A percentile compares a stretch with the other conserved stretches of the same genome.
Evolutionary conservation across 257 asterid genomes (phyloP).

Genomic region (Lycium ferocissimum): DNA sequence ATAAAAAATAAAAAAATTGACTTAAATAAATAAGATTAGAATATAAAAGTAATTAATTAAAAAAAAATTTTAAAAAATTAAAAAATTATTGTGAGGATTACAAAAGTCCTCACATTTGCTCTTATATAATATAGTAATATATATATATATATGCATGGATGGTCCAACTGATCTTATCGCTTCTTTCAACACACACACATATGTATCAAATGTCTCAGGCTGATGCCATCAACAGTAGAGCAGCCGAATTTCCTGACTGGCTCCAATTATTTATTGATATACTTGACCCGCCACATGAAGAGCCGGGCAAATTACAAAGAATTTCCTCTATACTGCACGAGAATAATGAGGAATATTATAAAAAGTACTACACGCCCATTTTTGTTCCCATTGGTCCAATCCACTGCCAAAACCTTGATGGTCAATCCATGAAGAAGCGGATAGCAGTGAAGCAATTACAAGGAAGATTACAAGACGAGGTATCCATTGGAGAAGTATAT

Average conservation of each 20-base stretch:
- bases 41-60: no score
- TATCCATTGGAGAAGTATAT: neutral
- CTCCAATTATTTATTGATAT: neutral
- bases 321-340: neutral
- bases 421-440: neutral
- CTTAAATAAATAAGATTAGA: no score
- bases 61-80: no score
- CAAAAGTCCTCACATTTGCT: no score
- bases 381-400: neutral
- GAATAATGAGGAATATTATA: rapidly evolving
- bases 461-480: neutral
- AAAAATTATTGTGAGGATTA: no score
- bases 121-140: no score
- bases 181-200: neutral
- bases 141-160: neutral
- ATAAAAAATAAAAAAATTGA: no score
- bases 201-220: neutral
- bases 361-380: neutral
- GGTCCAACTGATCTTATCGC: neutral
- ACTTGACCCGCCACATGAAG: neutral
- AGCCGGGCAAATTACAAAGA: neutral
- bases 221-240: neutral
- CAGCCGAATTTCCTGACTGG: neutral
- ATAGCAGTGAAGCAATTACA: neutral
- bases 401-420: neutral